Percentiles rank a stretch among this genome's conserved stretches.
phyloP scores from a whole-genome alignment of 371 early-diverging fungal genomes.

The Mortierella sp. region DNA sequence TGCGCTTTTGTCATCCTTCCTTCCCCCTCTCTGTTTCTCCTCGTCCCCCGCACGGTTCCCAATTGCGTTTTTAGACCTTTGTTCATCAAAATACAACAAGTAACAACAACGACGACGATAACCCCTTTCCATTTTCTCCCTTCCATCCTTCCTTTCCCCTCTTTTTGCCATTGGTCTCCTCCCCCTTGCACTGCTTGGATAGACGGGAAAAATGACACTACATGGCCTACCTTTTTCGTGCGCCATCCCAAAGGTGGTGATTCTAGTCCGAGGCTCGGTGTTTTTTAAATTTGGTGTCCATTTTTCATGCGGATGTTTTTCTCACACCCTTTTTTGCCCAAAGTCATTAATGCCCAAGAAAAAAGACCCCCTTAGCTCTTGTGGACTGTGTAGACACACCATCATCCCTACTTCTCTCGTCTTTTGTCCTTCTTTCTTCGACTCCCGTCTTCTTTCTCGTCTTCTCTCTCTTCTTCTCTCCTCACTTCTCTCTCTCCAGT shows the following conservation, averaged over 20 bases:
- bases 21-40: neutral
- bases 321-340: slow-evolving; percentile 2
- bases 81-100: neutral
- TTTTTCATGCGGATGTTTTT: neutral
- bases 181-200: neutral
- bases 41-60: no score
- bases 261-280: neutral
- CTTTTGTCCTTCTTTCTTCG: neutral
- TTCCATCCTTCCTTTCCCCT: neutral
- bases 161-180: neutral
- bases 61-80: no score
- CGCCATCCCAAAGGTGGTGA: neutral
- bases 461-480: neutral
- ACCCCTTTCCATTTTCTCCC: neutral
- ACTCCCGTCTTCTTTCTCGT: neutral
- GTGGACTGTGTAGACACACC: neutral
- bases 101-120: neutral
- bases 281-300: neutral
- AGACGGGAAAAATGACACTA: neutral
- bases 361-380: neutral
- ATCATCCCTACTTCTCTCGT: neutral
- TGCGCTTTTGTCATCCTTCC: neutral
- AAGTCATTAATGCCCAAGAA: neutral
- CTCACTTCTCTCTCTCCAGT: neutral
- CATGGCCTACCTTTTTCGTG: neutral